Base-by-base conservation (phyloP, 2,329 filamentous ascomycete species). In the Curvularia sp. region DNA sequence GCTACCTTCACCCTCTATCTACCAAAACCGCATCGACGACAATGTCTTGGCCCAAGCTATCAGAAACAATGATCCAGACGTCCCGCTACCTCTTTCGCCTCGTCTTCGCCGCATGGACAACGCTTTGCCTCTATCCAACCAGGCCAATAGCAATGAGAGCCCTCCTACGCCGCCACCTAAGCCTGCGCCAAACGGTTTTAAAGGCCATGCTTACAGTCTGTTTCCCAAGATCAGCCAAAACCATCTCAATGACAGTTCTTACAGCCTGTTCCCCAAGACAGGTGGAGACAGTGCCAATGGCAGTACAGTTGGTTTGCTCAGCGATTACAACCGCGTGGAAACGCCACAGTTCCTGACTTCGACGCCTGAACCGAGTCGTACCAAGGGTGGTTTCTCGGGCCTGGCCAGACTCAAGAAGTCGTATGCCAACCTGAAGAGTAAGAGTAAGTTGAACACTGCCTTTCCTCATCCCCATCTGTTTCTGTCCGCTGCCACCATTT, bases 391-490 rank as follows among this genome's bases (percentile, higher is more conserved):
- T 35, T 47, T 35, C 4, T 41, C 48, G n/a, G 57, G 55, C 22
- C 22, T 49, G 20, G 35, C 18, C 3, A 58, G 39, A 22, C 22
- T 63, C 24, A 66, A 61, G 49, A 66, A 63, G 53, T 51, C 58
- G 12, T 42, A 18, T 10, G 46, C 63, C 5, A 66, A 63, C 39
- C 54, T 69, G 39, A 59, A 57, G 28, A 63, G 39, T 20, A 66
- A 61, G 38, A 53, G 66, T 69, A 63, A 6, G 52, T 44, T 18
- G 2, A 44, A 5, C 26, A 13, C 13, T 33, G 18, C 35, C 20
- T n/a, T 4, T 31, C n/a, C 20, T 15, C 24, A 5, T 20, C 8
- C 24, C 41, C 18, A 15, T 42, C 20, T 22, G 8, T 42, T 15
- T 18, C 18, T 18, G 18, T 42, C 9, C n/a, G 18, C 6, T n/a